These are phyloP conservation scores for Gamsiella multidivaricata DNA, from an alignment of 192 early-diverging fungal genomes.

Conservation along the genomic window DNA sequence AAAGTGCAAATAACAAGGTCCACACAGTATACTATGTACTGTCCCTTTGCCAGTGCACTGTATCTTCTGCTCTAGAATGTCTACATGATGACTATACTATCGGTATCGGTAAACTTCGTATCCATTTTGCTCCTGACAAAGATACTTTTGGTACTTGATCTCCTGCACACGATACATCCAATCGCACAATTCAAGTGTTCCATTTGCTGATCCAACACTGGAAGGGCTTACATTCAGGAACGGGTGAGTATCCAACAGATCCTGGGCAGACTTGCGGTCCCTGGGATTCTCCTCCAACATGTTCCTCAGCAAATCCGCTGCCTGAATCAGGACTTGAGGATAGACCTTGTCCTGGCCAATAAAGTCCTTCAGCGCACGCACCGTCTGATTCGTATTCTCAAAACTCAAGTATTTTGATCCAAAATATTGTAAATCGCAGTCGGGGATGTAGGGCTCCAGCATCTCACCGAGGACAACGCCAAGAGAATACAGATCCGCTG, in stretches of 20 bases:
- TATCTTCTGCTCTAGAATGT: no score
- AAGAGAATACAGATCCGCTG: conserved; percentile 74
- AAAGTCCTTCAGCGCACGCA: conserved; percentile 63
- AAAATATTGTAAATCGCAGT: conserved; percentile 71
- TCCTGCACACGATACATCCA: conserved; percentile 44
- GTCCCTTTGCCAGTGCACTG: no score
- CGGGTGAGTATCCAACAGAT: conserved; percentile 69
- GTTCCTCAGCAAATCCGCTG: conserved; percentile 69
- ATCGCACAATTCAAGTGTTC: conserved; percentile 27
- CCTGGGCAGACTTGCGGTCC: conserved; percentile 65
- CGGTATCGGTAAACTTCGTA: conserved; percentile 44
- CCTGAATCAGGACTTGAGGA: conserved; percentile 64
- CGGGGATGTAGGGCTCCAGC: conserved; percentile 78
- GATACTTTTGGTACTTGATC: conserved; percentile 49
- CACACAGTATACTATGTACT: no score
- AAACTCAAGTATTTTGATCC: conserved; percentile 73
- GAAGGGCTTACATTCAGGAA: conserved; percentile 36
- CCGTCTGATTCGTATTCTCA: conserved; percentile 73
- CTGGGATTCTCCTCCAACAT: conserved; percentile 66
- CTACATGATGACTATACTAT: no score
- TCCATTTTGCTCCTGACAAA: conserved; percentile 25
- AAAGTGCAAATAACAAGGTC: no score
- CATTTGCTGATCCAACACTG: background rate
- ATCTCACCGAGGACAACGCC: conserved; percentile 80
- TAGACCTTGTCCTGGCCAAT: conserved; percentile 54